Evolutionary conservation across 352 stramenopile genomes (phyloP).

Genomic region (Phytophthora sp.): DNA sequence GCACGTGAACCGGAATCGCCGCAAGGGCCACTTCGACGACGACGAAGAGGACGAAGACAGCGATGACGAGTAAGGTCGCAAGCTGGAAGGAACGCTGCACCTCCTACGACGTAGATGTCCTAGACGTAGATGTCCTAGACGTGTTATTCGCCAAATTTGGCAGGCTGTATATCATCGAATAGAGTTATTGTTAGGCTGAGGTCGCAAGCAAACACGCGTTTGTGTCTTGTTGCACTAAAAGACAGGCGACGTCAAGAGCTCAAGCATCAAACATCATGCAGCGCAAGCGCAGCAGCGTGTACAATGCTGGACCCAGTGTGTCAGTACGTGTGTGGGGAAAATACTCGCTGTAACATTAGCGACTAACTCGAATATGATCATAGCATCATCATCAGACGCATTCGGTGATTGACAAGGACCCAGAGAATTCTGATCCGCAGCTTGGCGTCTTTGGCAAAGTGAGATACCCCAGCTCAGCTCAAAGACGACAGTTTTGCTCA

Average conservation of each 20-base stretch:
- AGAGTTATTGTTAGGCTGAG: conserved; percentile 41
- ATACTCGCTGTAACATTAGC: neutral
- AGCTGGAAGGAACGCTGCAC: neutral
- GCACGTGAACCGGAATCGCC: conserved; percentile 81
- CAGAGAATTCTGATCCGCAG: conserved; percentile 19
- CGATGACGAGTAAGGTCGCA: conserved; percentile 46
- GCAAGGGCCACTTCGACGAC: conserved; percentile 76
- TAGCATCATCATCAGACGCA: conserved; percentile 23
- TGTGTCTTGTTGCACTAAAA: conserved; percentile 2
- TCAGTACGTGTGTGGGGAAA: conserved; percentile 14
- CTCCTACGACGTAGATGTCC: neutral
- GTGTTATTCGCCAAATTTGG: conserved; percentile 32
- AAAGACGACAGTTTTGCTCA: neutral
- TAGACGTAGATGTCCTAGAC: conserved; percentile 15
- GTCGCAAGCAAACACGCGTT: neutral
- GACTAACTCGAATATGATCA: neutral
- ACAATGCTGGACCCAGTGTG: conserved; percentile 20
- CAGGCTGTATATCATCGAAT: conserved; percentile 28
- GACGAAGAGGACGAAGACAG: conserved; percentile 69
- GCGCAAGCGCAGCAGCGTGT: conserved; percentile 30
- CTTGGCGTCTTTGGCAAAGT: conserved; percentile 32
- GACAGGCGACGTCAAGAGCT: too few relatives aligned
- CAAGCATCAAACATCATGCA: conserved; percentile 30
- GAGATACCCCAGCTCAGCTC: neutral
- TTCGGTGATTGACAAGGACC: neutral